Evolutionary conservation across 2,329 filamentous ascomycete genomes (phyloP).

Genomic region (Fusarium longipes): DNA sequence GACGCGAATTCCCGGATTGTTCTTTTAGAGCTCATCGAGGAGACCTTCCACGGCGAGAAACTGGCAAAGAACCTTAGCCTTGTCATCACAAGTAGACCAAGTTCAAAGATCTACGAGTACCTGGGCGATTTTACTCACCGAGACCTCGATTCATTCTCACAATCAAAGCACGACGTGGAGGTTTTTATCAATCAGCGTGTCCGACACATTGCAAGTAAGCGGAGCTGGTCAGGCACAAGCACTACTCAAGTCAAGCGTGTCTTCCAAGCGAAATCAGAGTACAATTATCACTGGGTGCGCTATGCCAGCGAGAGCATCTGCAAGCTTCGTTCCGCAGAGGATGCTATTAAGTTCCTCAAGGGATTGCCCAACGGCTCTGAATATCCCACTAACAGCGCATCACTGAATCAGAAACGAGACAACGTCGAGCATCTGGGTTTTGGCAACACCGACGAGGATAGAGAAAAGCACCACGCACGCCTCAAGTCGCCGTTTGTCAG

Average conservation of each 20-base stretch:
- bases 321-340: slow-evolving; percentile 31
- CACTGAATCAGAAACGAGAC: slow-evolving; percentile 10
- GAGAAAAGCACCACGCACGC: slow-evolving; percentile 27
- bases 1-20: slow-evolving; percentile 17
- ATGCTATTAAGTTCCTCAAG: slow-evolving; percentile 34
- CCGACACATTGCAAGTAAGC: slow-evolving; percentile 23
- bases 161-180: slow-evolving; percentile 33
- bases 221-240: slow-evolving; percentile 30
- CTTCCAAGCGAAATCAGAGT: slow-evolving; percentile 37
- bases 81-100: slow-evolving; percentile 17
- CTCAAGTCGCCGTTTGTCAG: slow-evolving; percentile 24
- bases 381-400: neutral
- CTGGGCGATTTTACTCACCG: slow-evolving; percentile 34
- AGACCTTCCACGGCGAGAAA: slow-evolving; percentile 21
- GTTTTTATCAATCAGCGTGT: slow-evolving; percentile 36
- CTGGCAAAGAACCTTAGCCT: slow-evolving; percentile 20
- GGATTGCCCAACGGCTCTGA: slow-evolving; percentile 36
- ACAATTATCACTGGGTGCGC: slow-evolving; percentile 44
- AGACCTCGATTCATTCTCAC: slow-evolving; percentile 38
- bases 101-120: slow-evolving; percentile 19
- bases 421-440: slow-evolving; percentile 14
- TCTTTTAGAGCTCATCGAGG: slow-evolving; percentile 25
- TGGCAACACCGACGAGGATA: slow-evolving; percentile 25
- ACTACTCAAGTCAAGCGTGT: slow-evolving; percentile 25
- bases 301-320: slow-evolving; percentile 40